These are phyloP conservation scores for Erigeron canadensis DNA, from an alignment of 129 eudicot genomes.

Conservation along the genomic window DNA sequence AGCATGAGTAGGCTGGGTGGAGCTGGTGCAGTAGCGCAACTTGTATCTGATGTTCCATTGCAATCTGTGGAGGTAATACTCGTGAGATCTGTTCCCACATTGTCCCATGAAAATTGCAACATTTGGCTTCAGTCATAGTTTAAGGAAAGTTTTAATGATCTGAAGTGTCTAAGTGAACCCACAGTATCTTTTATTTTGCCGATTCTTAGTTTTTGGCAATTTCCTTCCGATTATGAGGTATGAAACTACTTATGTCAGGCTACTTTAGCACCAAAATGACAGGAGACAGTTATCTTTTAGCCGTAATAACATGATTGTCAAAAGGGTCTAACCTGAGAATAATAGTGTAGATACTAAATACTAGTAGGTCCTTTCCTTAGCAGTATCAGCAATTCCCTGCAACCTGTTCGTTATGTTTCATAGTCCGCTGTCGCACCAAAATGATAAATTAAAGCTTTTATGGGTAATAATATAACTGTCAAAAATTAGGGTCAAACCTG, in stretches of 20 bases:
- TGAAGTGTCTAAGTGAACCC: not conserved
- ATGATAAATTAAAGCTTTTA: too few species aligned
- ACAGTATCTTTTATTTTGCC: not conserved
- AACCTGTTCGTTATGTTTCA: too few species aligned
- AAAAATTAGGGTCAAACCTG: too few species aligned
- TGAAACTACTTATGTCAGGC: too few species aligned
- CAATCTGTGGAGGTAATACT: slow-evolving; percentile 66
- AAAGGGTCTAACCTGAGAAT: not conserved
- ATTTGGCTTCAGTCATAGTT: not conserved
- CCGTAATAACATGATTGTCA: not conserved
- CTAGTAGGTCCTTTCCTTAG: not conserved
- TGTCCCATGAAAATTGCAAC: not conserved
- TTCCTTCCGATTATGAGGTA: not conserved
- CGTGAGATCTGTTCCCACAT: not conserved
- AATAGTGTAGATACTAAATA: not conserved
- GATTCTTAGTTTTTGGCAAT: not conserved
- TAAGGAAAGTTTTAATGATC: not conserved
- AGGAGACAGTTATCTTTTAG: too few species aligned
- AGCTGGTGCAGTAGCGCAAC: slow-evolving; percentile 95
- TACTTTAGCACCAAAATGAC: too few species aligned
- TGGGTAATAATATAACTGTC: too few species aligned
- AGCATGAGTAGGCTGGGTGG: slow-evolving; percentile 99
- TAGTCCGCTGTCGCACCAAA: too few species aligned
- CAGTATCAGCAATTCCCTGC: too few species aligned
- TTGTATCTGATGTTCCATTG: slow-evolving; percentile 79